phyloP scores from a whole-genome alignment of 495 filamentous ascomycete species.

The Pseudomonodictys pantanalensis region DNA sequence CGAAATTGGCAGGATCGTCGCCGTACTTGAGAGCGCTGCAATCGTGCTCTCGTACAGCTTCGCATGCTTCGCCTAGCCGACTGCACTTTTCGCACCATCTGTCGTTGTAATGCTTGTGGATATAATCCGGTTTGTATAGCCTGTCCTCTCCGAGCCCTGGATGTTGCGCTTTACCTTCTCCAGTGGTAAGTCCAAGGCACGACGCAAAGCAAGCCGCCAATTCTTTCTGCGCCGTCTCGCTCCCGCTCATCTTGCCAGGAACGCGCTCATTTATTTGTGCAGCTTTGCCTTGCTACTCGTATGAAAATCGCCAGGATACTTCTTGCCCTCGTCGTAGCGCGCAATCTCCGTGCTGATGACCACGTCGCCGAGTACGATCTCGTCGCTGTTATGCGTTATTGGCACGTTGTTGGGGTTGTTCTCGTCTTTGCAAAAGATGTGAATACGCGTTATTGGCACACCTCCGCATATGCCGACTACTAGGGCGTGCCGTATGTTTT shows the following conservation, averaged over 20 bases:
- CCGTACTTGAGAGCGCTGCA: background rate
- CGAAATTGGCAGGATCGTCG: background rate
- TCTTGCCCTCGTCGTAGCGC: slow-evolving; percentile 36
- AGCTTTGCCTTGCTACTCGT: background rate
- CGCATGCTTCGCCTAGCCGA: too few relatives aligned
- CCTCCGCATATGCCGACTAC: slow-evolving; percentile 52
- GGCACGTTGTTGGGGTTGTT: background rate
- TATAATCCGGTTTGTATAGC: too few relatives aligned
- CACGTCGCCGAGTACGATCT: slow-evolving; percentile 49
- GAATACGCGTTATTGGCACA: too few relatives aligned
- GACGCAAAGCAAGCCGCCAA: background rate
- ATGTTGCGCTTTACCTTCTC: too few relatives aligned
- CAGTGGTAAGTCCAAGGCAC: too few relatives aligned
- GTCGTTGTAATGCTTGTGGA: too few relatives aligned
- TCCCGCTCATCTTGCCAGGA: background rate
- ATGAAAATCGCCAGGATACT: slow-evolving; percentile 29
- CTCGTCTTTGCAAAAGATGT: too few relatives aligned
- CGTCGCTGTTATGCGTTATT: slow-evolving; percentile 18
- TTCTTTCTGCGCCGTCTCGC: slow-evolving; percentile 1
- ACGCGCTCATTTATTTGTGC: background rate
- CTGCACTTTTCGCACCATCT: too few relatives aligned
- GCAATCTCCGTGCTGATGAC: slow-evolving; percentile 39
- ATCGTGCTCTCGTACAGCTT: too few relatives aligned
- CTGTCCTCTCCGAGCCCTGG: too few relatives aligned
- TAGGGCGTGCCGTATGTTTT: slow-evolving; percentile 42